Evolutionary conservation across 441 rosid genomes (phyloP), one percentile per base, ranked within the genome.

Genomic region (Brassica hybrid): DNA sequence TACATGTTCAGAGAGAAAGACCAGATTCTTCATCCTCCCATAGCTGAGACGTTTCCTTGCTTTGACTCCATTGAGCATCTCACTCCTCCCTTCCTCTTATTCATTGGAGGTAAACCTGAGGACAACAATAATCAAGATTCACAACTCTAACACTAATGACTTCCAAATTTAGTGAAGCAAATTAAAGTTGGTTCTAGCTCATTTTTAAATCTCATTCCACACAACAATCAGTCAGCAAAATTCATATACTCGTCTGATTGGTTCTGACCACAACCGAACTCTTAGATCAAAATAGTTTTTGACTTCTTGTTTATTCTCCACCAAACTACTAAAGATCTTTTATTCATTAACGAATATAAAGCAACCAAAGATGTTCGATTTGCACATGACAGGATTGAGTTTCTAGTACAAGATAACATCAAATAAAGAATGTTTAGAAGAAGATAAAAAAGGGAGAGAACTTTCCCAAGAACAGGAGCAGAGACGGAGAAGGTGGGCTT

Each of bases 1-100:
- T 34, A 36, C 13, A 48, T 23, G 16, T 76, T 81, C 25, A 92
- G 54, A 94, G 98, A n/a, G 97, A 92, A 82, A 92, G 80, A 38
- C 93, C 97, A 1, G 96, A 94, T 3, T 94, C 96, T 57, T 90
- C 98, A 73, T 92, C 96, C 0, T 94, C 76, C 80, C 50, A 71
- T 7, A 67, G n/a, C 71, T n/a, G 80, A 21, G 56, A 69, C 74
- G 36, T 62, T 82, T 61, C 79, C 84, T 18, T 77, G 65, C 19
- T 71, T 62, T 32, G 34, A 80, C 65, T 80, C 90, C 83, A 72
- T 63, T 1, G 90, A 81, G 54, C 91, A 91, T 43, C 79, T 89
- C 83, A 90, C 93, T 81, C 76, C 89, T 63, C 90, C 92, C 71
- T 76, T 80, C 71, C 57, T 75, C 79, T 80, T 88, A 34, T 85